These are phyloP conservation scores for Phytophthora quininea DNA, from an alignment of 352 stramenopile species.

Conservation along the genomic window DNA sequence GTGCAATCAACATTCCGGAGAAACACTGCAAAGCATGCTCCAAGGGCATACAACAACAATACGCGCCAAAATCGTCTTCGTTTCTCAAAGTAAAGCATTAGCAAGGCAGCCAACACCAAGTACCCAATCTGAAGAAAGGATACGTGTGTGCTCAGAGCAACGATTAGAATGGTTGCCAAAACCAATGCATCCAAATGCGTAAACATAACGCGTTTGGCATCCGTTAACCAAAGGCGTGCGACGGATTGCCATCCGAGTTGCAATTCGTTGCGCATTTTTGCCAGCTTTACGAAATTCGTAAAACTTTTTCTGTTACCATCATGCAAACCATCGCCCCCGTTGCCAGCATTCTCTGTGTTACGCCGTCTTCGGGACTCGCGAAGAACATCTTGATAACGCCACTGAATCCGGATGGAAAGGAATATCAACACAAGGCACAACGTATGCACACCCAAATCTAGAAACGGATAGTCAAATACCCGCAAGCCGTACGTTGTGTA, in stretches of 20 bases:
- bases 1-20: constrained; percentile 79
- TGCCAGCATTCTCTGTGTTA: constrained; percentile 17
- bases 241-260: constrained; percentile 57
- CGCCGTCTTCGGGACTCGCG: constrained; percentile 41
- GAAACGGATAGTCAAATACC: constrained; percentile 74
- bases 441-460: constrained; percentile 80
- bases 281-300: constrained; percentile 45
- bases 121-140: constrained; percentile 88
- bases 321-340: constrained; percentile 19
- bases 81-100: constrained; percentile 87
- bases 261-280: constrained; percentile 56
- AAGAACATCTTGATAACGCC: constrained; percentile 76
- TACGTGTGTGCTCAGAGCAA: constrained; percentile 79
- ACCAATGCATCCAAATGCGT: constrained; percentile 83
- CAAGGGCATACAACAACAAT: constrained; percentile 73
- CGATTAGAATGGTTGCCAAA: constrained; percentile 80
- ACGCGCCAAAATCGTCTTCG: constrained; percentile 80
- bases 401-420: constrained; percentile 78
- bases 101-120: constrained; percentile 72
- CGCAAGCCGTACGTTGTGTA: constrained; percentile 69
- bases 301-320: constrained; percentile 37
- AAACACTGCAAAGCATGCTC: constrained; percentile 77
- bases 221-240: constrained; percentile 66
- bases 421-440: constrained; percentile 80
- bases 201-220: constrained; percentile 77